These are phyloP conservation scores for Fragaria vesca DNA, from an alignment of 306 rosid species.

Conservation along the genomic window DNA sequence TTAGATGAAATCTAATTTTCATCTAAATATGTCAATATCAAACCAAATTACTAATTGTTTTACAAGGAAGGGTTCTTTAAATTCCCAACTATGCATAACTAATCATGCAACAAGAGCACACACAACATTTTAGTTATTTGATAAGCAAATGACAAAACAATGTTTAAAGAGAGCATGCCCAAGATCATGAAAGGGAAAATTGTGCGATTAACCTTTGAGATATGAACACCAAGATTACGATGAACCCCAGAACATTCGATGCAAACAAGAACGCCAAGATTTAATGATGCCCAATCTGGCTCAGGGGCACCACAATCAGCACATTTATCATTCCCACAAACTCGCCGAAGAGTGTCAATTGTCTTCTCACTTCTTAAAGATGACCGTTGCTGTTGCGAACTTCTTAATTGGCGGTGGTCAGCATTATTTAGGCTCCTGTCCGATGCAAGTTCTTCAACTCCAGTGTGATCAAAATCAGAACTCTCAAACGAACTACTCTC, in stretches of 20 bases:
- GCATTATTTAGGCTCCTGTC: conserved; percentile 62
- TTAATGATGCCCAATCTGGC: conserved; percentile 99
- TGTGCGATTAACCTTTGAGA: conserved; percentile 70
- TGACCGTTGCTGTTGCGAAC: conserved; percentile 73
- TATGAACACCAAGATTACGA: conserved; percentile 98
- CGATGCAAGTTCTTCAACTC: conserved; percentile 66
- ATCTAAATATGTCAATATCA: not conserved
- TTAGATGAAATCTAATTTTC: not conserved
- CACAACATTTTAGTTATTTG: not conserved
- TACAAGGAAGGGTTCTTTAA: conserved; percentile 2
- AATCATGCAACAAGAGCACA: not conserved
- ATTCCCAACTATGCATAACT: not conserved
- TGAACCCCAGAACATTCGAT: conserved; percentile 99
- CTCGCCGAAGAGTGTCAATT: conserved; percentile 79
- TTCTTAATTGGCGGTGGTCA: conserved; percentile 81
- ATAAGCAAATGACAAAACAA: not conserved
- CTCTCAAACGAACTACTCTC: conserved; percentile 99
- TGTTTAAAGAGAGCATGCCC: conserved; percentile 5
- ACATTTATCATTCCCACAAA: conserved; percentile 89
- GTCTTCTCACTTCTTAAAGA: conserved; percentile 85
- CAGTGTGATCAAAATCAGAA: conserved; percentile 89
- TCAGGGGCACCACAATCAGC: conserved; percentile 98
- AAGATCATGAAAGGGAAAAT: not conserved
- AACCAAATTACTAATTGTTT: not conserved
- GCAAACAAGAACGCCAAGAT: conserved; percentile 99